Conservation (phyloP, 176 grass and related monocot species). For the Saccharum spontaneum region DNA sequence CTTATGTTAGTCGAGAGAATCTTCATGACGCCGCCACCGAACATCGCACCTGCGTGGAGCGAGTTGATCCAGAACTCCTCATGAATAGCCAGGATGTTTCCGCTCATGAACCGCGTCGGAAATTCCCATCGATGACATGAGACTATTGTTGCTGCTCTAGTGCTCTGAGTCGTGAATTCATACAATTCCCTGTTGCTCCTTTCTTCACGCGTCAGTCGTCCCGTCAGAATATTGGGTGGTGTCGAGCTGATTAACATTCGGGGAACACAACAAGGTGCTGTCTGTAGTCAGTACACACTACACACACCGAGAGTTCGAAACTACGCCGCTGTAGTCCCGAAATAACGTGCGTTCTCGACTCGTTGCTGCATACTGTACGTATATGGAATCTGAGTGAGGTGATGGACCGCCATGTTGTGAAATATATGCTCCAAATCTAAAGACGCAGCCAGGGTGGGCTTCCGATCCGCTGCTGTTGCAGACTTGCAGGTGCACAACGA, state of each 20-base stretch:
- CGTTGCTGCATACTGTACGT: no score
- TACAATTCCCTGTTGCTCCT: background rate
- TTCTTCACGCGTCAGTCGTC: background rate
- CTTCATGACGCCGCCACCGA: background rate
- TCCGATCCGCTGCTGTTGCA: background rate
- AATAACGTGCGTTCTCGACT: background rate
- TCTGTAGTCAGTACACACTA: no score
- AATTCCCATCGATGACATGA: background rate
- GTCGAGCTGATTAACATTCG: constrained; percentile 3
- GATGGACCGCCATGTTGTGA: no score
- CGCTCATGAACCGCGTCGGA: background rate
- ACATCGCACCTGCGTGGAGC: background rate
- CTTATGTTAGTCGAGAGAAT: background rate
- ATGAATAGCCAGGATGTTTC: background rate
- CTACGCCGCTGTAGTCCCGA: background rate
- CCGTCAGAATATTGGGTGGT: background rate
- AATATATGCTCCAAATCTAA: no score
- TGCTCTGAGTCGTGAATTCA: background rate
- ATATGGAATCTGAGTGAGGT: no score
- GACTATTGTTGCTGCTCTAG: background rate
- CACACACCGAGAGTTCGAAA: no score
- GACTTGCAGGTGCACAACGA: background rate
- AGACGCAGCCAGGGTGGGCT: background rate
- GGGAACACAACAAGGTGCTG: no score
- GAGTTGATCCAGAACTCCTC: background rate